Conservation (phyloP, 495 filamentous ascomycete species). For the Penicillium cinerascens region DNA sequence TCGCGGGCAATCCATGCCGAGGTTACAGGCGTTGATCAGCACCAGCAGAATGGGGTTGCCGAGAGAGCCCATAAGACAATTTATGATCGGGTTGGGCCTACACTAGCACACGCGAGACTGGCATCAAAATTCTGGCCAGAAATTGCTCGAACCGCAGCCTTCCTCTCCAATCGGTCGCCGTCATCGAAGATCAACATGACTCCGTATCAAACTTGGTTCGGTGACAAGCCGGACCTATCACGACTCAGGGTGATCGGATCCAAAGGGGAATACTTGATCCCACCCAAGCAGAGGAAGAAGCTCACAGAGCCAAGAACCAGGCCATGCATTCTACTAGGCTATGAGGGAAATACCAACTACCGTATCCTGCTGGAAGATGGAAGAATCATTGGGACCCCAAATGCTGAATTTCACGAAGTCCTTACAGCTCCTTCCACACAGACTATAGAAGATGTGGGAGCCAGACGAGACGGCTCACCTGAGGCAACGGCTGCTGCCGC, state of each 20-base stretch:
- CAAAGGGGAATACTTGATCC: conserved; percentile 15
- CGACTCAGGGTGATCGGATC: conserved; percentile 21
- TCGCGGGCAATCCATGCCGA: conserved; percentile 17
- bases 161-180: conserved; percentile 20
- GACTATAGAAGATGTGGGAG: conserved; percentile 18
- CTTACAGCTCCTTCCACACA: conserved; percentile 19
- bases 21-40: conserved; percentile 15
- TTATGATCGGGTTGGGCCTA: conserved; percentile 13
- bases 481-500: conserved; percentile 16
- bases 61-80: conserved; percentile 21
- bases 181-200: conserved; percentile 20
- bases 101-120: conserved; percentile 14
- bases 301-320: conserved; percentile 17
- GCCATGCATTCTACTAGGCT: conserved; percentile 20
- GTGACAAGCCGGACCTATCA: conserved; percentile 24
- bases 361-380: conserved; percentile 21
- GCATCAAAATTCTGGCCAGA: conserved; percentile 22
- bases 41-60: conserved; percentile 23
- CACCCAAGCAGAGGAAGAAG: conserved; percentile 22
- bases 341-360: conserved; percentile 24
- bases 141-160: conserved; percentile 18
- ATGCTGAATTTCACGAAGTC: conserved; percentile 18
- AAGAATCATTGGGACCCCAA: conserved; percentile 19
- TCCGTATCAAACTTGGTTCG: conserved; percentile 25
- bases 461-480: conserved; percentile 9